Conservation (phyloP, 2,329 filamentous ascomycete species). For the Pyrenophora tritici-repentis region DNA sequence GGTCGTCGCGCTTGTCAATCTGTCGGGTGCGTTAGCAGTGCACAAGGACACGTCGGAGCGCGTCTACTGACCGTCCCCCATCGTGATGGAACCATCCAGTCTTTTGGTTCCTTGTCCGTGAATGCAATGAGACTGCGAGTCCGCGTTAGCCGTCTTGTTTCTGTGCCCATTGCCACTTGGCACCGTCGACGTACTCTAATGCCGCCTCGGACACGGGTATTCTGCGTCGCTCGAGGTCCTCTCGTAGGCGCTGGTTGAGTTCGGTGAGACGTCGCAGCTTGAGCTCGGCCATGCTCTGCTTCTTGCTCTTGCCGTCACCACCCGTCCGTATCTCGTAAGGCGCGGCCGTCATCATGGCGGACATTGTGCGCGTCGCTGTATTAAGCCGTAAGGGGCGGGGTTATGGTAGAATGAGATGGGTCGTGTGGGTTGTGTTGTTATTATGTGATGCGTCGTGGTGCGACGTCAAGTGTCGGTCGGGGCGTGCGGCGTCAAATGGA, state of each 20-base stretch:
- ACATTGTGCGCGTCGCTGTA: constrained; percentile 26
- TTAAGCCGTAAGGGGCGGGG: constrained; percentile 2
- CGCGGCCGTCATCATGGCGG: constrained; percentile 59
- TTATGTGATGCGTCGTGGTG: constrained; percentile 21
- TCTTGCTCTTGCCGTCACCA: constrained; percentile 80
- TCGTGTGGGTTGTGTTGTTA: constrained; percentile 5
- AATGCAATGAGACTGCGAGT: constrained; percentile 85
- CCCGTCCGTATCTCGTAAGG: constrained; percentile 70
- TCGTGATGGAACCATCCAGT: constrained; percentile 98
- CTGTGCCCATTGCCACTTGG: not conserved
- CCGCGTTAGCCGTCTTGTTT: constrained; percentile 26
- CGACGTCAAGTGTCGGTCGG: constrained; percentile 32
- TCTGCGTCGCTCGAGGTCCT: constrained; percentile 92
- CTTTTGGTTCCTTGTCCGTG: constrained; percentile 90
- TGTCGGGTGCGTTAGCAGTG: constrained; percentile 42
- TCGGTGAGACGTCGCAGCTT: constrained; percentile 96
- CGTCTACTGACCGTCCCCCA: constrained; percentile 75
- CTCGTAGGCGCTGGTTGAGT: constrained; percentile 92
- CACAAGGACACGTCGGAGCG: not conserved
- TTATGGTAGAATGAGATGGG: not conserved
- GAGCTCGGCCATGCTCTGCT: constrained; percentile 98
- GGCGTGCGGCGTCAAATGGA: constrained; percentile 24
- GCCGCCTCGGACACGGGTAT: constrained; percentile 95
- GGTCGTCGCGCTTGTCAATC: constrained; percentile 94
- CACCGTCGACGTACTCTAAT: constrained; percentile 49